These are phyloP conservation scores for Colletotrichum orchidophilum DNA, from an alignment of 2,329 filamentous ascomycete species.

Conservation along the genomic window DNA sequence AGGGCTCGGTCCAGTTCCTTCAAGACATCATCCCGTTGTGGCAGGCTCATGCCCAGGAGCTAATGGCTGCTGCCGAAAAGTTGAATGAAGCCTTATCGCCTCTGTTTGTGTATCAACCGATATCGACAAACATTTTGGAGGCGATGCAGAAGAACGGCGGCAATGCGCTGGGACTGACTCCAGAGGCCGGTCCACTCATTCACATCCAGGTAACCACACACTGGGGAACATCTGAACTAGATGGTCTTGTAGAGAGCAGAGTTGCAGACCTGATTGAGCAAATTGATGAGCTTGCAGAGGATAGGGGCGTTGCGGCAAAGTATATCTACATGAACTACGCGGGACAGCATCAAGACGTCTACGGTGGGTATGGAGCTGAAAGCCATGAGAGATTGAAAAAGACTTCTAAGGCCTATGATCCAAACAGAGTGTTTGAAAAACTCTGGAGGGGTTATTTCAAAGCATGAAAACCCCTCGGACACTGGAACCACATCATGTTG, in stretches of 20 bases:
- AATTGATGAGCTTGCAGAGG: constrained; percentile 40
- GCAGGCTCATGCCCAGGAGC: constrained; percentile 31
- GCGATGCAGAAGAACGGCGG: constrained; percentile 48
- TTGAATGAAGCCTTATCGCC: constrained; percentile 31
- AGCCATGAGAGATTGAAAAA: constrained; percentile 41
- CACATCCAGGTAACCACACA: constrained; percentile 42
- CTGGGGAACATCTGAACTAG: constrained; percentile 40
- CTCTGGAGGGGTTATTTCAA: constrained; percentile 39
- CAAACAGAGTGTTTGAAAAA: constrained; percentile 38
- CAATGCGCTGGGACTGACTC: constrained; percentile 51
- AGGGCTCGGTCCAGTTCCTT: constrained; percentile 35
- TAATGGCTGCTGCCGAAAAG: constrained; percentile 30
- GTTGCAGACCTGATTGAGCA: constrained; percentile 36
- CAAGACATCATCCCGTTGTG: constrained; percentile 40
- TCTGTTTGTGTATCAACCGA: constrained; percentile 48
- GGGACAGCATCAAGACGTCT: constrained; percentile 46
- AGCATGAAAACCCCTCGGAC: neutral
- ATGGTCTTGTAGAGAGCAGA: constrained; percentile 41
- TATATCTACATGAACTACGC: constrained; percentile 50
- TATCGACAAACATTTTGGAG: constrained; percentile 45
- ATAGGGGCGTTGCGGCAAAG: constrained; percentile 41
- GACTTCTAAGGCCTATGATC: constrained; percentile 41
- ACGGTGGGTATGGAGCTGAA: constrained; percentile 47
- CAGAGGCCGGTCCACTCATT: constrained; percentile 44
- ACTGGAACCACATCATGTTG: too few species aligned